phyloP scores from a whole-genome alignment of 2,329 filamentous ascomycete species.

The Cercospora sp. region DNA sequence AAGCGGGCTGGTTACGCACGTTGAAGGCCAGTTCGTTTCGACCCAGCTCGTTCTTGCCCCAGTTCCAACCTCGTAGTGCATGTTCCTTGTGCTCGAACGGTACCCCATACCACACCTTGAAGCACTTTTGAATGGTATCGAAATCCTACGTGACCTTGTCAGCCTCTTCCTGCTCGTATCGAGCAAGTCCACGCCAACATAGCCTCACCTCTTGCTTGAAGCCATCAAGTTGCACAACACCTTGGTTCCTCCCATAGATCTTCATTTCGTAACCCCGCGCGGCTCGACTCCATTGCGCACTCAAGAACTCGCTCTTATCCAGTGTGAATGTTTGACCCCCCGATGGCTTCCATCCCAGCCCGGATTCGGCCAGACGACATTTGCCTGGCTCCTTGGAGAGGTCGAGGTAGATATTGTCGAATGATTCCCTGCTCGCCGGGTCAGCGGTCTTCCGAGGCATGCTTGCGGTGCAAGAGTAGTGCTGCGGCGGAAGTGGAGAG shows the following conservation, averaged over 20 bases:
- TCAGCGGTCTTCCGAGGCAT: slow-evolving; percentile 5
- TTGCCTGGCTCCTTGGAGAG: slow-evolving; percentile 89
- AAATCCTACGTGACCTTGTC: slow-evolving; percentile 63
- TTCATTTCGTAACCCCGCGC: slow-evolving; percentile 92
- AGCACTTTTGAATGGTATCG: slow-evolving; percentile 84
- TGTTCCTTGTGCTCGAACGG: slow-evolving; percentile 91
- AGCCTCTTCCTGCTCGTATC: slow-evolving; percentile 10
- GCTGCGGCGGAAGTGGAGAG: background rate
- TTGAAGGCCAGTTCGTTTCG: slow-evolving; percentile 96
- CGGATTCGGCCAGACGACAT: slow-evolving; percentile 91
- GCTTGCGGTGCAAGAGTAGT: background rate
- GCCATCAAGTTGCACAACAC: slow-evolving; percentile 89
- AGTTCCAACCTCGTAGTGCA: slow-evolving; percentile 95
- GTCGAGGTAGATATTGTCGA: slow-evolving; percentile 96
- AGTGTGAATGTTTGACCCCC: slow-evolving; percentile 93
- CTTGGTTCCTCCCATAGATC: slow-evolving; percentile 79
- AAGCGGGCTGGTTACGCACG: slow-evolving; percentile 92
- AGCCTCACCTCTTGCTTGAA: slow-evolving; percentile 78
- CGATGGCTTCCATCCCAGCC: slow-evolving; percentile 91
- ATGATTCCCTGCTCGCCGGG: slow-evolving; percentile 66
- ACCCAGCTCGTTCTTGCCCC: slow-evolving; percentile 96
- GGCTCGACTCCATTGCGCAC: slow-evolving; percentile 91
- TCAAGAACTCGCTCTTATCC: slow-evolving; percentile 79
- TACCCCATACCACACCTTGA: slow-evolving; percentile 98
- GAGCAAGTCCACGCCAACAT: slow-evolving; percentile 12